Base-by-base conservation (phyloP, 192 early-diverging fungal species). In the Coemansia sp. region DNA sequence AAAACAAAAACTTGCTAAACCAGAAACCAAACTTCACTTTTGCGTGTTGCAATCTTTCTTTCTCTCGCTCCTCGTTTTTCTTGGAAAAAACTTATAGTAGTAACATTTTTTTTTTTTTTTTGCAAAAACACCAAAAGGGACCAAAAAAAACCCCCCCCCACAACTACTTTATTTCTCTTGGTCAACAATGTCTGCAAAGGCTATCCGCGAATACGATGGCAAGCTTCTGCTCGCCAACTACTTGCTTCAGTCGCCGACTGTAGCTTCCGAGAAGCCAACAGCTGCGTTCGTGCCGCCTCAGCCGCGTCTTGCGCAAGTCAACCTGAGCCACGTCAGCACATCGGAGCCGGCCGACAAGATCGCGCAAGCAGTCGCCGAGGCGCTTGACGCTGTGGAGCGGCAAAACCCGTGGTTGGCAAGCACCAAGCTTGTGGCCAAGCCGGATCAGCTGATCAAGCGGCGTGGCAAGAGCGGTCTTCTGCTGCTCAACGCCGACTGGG, bases 391-490 rank as follows among this genome's bases (percentile, higher is more conserved):
- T 39, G 83, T 90, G 25, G 94, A 95, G 82, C 79, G 77, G 52
- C 86, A 80, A 45, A 85, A 96, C 84, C 92, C 93, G 28, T 99
- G 94, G 95, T 77, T 96, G 57, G 58, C 86, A 63, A 63, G 64
- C 18, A 79, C 75, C 53, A 94, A 94, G 73, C 85, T 97, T 63
- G 96, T 99, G 45, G 95, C 90, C 80, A 99, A 99, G 84, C 96
- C 96, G 23, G 96, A 99, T 80, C 95, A 97, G 80, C 84, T 99
- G 53, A 97, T 99, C 84, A 99, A 99, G 85, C 90, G 96, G 62
- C 86, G 96, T 60, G 96, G 96, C 39, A 99, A 99, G 88, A 90
- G 92, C 68, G 96, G 96, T 49, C 85, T 99, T 40, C 83, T 99
- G 30, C 87, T 92, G 53, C 88, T 99, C 65, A 95, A 96, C 77